Percentiles rank a stretch among this genome's conserved stretches.
These are phyloP conservation scores for Colletotrichum tofieldiae DNA, from an alignment of 2,329 filamentous ascomycete genomes.

Conservation along the genomic window DNA sequence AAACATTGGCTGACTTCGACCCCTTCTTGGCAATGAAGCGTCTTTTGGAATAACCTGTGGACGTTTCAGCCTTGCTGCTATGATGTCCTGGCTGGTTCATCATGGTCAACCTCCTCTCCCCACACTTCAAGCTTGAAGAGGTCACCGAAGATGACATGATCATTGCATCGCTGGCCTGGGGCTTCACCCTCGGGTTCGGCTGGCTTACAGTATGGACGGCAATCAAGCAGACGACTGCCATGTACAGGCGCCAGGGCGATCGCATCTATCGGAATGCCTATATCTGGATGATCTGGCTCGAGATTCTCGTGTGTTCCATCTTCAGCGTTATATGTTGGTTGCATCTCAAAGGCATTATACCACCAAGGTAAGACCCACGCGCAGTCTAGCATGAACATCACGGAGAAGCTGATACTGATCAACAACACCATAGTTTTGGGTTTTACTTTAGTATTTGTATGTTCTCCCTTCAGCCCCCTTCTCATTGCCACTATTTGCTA, in stretches of 20 bases:
- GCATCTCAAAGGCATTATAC: constrained; percentile 43
- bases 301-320: constrained; percentile 58
- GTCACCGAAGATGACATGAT: constrained; percentile 47
- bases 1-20: not conserved
- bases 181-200: constrained; percentile 59
- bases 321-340: constrained; percentile 57
- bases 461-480: not conserved
- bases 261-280: constrained; percentile 57
- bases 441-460: constrained; percentile 43
- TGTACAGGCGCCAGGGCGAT: constrained; percentile 52
- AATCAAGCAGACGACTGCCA: constrained; percentile 52
- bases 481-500: not conserved
- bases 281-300: constrained; percentile 65
- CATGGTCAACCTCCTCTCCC: constrained; percentile 42
- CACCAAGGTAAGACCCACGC: constrained; percentile 29
- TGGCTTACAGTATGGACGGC: constrained; percentile 58
- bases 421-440: constrained; percentile 20
- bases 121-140: constrained; percentile 43
- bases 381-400: not conserved
- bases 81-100: constrained; percentile 35
- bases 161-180: constrained; percentile 53
- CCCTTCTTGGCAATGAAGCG: constrained; percentile 20
- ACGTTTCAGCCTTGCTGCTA: constrained; percentile 28
- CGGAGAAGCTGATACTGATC: not conserved
- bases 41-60: constrained; percentile 1